These are phyloP conservation scores for Stemphylium lycopersici DNA, from an alignment of 2,329 filamentous ascomycete genomes.

Conservation along the genomic window DNA sequence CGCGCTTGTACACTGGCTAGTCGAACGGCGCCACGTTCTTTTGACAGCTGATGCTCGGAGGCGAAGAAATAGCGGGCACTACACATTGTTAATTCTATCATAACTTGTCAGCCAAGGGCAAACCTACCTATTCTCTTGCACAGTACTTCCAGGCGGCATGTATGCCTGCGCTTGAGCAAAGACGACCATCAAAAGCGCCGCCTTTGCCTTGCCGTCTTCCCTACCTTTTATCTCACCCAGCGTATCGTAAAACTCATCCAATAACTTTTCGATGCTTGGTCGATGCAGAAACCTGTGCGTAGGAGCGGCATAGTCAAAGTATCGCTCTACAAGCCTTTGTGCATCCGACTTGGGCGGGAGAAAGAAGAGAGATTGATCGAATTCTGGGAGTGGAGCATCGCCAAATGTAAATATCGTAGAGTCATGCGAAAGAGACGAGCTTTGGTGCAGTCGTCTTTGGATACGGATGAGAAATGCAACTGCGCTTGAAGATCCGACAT, in stretches of 20 bases:
- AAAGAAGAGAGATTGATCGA: constrained; percentile 53
- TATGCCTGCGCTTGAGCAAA: constrained; percentile 60
- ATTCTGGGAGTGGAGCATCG: constrained; percentile 56
- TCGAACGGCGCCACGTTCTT: constrained; percentile 60
- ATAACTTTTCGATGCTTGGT: constrained; percentile 56
- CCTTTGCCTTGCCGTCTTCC: constrained; percentile 51
- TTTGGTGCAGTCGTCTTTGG: constrained; percentile 56
- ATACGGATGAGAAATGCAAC: constrained; percentile 59
- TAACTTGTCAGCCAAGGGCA: neutral
- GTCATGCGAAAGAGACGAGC: constrained; percentile 44
- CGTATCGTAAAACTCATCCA: constrained; percentile 56
- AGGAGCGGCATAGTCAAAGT: constrained; percentile 66
- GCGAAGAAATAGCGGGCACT: constrained; percentile 53
- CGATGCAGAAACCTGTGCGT: constrained; percentile 66
- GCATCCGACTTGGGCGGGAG: constrained; percentile 52
- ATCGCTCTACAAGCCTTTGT: constrained; percentile 57
- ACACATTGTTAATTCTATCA: neutral
- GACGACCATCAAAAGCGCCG: constrained; percentile 59
- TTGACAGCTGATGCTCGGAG: constrained; percentile 52
- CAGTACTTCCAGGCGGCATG: constrained; percentile 38
- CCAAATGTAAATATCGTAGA: constrained; percentile 59
- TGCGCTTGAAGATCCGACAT: constrained; percentile 56
- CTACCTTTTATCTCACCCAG: constrained; percentile 49
- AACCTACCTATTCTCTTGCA: constrained; percentile 34
- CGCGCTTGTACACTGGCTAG: constrained; percentile 65